phyloP scores from a whole-genome alignment of 441 rosid species.

The Mallotus japonicus region DNA sequence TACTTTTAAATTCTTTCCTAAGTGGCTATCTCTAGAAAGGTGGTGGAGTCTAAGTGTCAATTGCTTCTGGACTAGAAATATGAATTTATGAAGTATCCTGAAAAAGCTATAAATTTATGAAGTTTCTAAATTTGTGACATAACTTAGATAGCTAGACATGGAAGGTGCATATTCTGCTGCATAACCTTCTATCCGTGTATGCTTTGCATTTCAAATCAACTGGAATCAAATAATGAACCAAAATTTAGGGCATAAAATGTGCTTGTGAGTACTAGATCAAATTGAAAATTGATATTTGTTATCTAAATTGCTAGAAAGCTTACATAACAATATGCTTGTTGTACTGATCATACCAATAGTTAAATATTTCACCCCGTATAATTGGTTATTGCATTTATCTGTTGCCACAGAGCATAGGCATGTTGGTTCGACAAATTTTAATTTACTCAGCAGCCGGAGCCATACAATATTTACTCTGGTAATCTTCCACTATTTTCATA shows the following conservation, averaged over 20 bases:
- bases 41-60: neutral
- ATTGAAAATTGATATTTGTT: neutral
- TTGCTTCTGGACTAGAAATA: conserved; percentile 5
- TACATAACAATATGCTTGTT: neutral
- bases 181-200: neutral
- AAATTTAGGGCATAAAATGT: neutral
- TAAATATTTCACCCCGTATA: neutral
- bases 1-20: neutral
- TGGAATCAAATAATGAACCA: neutral
- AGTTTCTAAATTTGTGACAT: neutral
- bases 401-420: conserved; percentile 86
- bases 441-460: conserved; percentile 97
- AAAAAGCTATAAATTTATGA: neutral
- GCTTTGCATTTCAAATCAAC: neutral
- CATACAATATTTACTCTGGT: conserved; percentile 99
- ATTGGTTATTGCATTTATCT: conserved; percentile 22
- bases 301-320: neutral
- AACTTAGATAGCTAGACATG: neutral
- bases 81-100: too few relatives aligned
- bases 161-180: neutral
- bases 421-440: conserved; percentile 96
- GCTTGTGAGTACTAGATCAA: neutral
- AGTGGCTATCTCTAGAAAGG: conserved; percentile 8
- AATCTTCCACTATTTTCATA: conserved; percentile 21
- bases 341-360: neutral